Evolutionary conservation across 2,329 filamentous ascomycete species (phyloP).

Genomic region (Botryotinia narcissicola): DNA sequence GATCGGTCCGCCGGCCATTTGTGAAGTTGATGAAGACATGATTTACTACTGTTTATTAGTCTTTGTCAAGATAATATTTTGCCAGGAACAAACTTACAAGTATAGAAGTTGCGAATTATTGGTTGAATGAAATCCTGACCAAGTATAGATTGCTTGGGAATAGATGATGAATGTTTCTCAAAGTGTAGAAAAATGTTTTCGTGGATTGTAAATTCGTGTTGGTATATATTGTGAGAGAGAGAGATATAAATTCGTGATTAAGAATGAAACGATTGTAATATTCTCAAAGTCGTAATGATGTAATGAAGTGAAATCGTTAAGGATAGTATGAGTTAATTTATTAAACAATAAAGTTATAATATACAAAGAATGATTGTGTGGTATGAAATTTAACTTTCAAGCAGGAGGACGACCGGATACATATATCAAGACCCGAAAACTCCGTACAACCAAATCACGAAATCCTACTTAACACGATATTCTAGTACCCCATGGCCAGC

Average conservation of each 20-base stretch:
- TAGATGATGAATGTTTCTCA: background rate
- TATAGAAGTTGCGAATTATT: background rate
- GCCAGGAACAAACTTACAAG: background rate
- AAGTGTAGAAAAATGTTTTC: background rate
- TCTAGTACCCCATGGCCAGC: slow-evolving; percentile 9
- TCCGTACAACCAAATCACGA: background rate
- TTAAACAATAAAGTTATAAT: slow-evolving; percentile 12
- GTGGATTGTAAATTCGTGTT: background rate
- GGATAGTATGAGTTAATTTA: background rate
- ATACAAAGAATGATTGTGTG: background rate
- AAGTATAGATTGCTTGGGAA: background rate
- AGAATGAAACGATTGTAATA: background rate
- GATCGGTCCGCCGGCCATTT: slow-evolving; percentile 14
- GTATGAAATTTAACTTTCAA: background rate
- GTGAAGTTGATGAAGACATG: slow-evolving; percentile 4
- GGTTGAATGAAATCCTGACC: background rate
- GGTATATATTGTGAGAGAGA: background rate
- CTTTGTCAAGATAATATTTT: background rate
- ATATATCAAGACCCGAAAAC: slow-evolving; percentile 8
- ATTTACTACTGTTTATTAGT: background rate
- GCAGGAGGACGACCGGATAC: background rate
- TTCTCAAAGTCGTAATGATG: background rate
- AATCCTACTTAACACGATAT: background rate
- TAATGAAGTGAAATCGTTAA: slow-evolving; percentile 2
- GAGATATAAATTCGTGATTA: background rate